A percentile compares a stretch with the other conserved stretches of the same genome.
Evolutionary conservation across 805 yeast genomes (phyloP).

Genomic region (Yarrowia phangngaensis): DNA sequence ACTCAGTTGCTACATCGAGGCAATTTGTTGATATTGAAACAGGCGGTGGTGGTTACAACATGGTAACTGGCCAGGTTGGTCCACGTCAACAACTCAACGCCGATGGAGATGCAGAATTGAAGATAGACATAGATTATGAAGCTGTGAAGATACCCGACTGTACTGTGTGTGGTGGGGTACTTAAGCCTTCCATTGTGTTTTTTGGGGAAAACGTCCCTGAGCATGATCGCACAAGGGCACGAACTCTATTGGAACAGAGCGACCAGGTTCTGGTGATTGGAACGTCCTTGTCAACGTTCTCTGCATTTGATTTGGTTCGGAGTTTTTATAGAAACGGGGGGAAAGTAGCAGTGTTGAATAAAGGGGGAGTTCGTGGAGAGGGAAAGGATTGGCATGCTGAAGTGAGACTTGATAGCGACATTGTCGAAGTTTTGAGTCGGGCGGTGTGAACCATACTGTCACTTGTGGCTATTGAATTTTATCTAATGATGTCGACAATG

Average conservation of each 20-base stretch:
- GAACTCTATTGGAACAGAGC: neutral
- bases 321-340: slow-evolving; percentile 7
- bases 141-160: slow-evolving; percentile 1
- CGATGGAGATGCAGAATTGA: slow-evolving; percentile 17
- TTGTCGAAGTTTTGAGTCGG: slow-evolving; percentile 2
- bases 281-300: slow-evolving; percentile 4
- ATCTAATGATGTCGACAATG: too few relatives aligned
- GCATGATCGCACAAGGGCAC: neutral
- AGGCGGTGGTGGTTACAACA: neutral
- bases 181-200: slow-evolving; percentile 91
- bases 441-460: too few relatives aligned
- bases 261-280: slow-evolving; percentile 16
- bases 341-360: slow-evolving; percentile 12
- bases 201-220: slow-evolving; percentile 85
- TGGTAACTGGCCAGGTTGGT: neutral
- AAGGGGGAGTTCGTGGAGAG: slow-evolving; percentile 14
- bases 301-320: slow-evolving; percentile 9
- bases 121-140: slow-evolving; percentile 8
- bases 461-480: too few relatives aligned
- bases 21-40: slow-evolving; percentile 6
- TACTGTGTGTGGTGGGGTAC: slow-evolving; percentile 59
- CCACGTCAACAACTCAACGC: slow-evolving; percentile 7
- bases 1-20: neutral
- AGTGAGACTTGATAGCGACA: slow-evolving; percentile 17
- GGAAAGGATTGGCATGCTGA: slow-evolving; percentile 1